Evolutionary conservation across 2,329 filamentous ascomycete species (phyloP), one percentile per base, ranked within the genome.

Genomic region (Aurifilum marmelostoma): DNA sequence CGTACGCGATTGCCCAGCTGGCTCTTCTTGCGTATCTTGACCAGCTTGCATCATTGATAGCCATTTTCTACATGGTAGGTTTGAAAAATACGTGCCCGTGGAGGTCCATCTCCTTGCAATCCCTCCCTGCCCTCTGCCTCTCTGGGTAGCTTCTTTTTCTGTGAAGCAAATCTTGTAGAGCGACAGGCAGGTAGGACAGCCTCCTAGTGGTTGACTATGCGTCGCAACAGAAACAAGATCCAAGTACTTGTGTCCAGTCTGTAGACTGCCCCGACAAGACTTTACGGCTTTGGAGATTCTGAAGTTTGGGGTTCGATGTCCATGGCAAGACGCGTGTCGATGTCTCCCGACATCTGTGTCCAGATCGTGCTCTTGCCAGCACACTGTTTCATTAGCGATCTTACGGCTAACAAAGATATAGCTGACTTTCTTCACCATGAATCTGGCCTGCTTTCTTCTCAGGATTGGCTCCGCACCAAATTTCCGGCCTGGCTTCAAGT

Each of bases 371-470:
- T 8, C 18, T n/a, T 21, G 56, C 21, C 18, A 18, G 11, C 2
- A 7, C 8, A 37, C 18, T 8, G 3, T 37, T 34, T 16, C 24
- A 21, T 47, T 11, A 50, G 41, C 8, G 41, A 32, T n/a, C 34
- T 39, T 8, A 16, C 16, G 54, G 39, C 73, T 75, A 65, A 75
- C 11, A 32, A 14, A 14, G n/a, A 8, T 39, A n/a, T 56, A 88
- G 84, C 95, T 97, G 91, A 97, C 93, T 0, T 97, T 97, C 75
- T 87, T 97, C 64, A 92, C 95, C 54, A 96, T 92, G 79, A 97
- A 97, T 72, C 80, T 97, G 11, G 93, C 93, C 8, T 97, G 93
- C 73, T 97, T 97, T 74, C 82, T 97, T 1, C 84, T 97, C 67
- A 95, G 95, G 77, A 91, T 97, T 68, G 91, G 92, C 1, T 95